Evolutionary conservation across 2,329 filamentous ascomycete species (phyloP).

Genomic region (Fusarium begoniae): DNA sequence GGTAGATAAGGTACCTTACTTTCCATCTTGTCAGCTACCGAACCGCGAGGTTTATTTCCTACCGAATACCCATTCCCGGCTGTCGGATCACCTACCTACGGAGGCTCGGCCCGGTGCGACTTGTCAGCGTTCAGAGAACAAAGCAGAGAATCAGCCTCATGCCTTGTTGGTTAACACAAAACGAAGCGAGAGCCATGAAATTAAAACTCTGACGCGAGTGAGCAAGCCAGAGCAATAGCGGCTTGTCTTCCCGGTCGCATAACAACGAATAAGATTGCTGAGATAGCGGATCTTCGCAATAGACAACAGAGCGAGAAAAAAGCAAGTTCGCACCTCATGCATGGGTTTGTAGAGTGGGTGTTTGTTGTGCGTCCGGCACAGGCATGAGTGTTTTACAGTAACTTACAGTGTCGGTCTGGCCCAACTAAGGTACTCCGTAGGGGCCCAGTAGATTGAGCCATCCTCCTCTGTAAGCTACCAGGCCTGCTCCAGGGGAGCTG

Average conservation of each 20-base stretch:
- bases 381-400: background rate
- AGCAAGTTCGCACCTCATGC: slow-evolving; percentile 26
- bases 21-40: background rate
- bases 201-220: slow-evolving; percentile 23
- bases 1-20: background rate
- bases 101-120: slow-evolving; percentile 23
- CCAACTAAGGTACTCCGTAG: background rate
- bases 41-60: slow-evolving; percentile 2
- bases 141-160: background rate
- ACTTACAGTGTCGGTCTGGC: background rate
- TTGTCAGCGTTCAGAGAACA: background rate
- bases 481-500: background rate
- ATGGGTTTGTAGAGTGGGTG: slow-evolving; percentile 7
- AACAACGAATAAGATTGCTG: slow-evolving; percentile 11
- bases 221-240: slow-evolving; percentile 6
- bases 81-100: slow-evolving; percentile 1
- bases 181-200: background rate
- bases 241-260: background rate
- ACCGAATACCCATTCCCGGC: slow-evolving; percentile 7
- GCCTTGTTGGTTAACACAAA: background rate
- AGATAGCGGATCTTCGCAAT: slow-evolving; percentile 10
- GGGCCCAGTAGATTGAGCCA: background rate
- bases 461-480: background rate
- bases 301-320: slow-evolving; percentile 14
- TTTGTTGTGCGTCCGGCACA: slow-evolving; percentile 20